Percentiles rank a stretch among this genome's conserved stretches.
Conservation (phyloP, 2,329 filamentous ascomycete genomes). For the Stemphylium vesicarium region DNA sequence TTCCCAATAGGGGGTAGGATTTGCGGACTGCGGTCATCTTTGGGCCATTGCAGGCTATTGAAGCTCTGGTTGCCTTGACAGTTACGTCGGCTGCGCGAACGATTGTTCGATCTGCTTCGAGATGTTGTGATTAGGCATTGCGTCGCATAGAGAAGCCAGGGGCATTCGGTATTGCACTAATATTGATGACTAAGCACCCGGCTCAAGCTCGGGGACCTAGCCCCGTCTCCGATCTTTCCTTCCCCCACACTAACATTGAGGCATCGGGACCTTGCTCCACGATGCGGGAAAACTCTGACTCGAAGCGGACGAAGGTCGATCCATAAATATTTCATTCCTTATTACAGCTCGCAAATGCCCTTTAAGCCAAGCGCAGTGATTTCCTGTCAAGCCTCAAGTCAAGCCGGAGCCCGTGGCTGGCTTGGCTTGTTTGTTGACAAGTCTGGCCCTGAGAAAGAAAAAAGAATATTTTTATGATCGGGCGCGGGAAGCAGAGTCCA, state of each 20-base stretch:
- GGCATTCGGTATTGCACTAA: neutral
- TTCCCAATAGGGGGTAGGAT: neutral
- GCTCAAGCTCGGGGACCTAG: neutral
- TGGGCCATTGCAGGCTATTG: too few species aligned
- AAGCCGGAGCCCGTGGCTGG: too few species aligned
- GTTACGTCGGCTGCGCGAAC: neutral
- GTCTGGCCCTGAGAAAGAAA: too few species aligned
- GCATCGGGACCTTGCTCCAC: neutral
- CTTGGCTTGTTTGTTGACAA: too few species aligned
- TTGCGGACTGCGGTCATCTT: neutral
- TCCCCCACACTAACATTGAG: neutral
- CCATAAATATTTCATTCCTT: too few species aligned
- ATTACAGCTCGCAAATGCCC: too few species aligned
- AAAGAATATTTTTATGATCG: too few species aligned
- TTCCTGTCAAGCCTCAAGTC: too few species aligned
- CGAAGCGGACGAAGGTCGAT: too few species aligned
- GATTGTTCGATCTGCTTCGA: neutral
- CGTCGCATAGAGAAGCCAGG: neutral
- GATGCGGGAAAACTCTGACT: too few species aligned
- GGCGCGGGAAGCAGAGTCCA: too few species aligned
- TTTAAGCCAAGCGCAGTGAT: too few species aligned
- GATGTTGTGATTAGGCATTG: neutral
- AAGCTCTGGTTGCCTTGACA: neutral
- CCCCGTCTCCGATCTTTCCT: neutral
- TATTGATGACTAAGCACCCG: constrained; percentile 1